Conservation (phyloP, 2,329 filamentous ascomycete species). For the Fusarium concolor region DNA sequence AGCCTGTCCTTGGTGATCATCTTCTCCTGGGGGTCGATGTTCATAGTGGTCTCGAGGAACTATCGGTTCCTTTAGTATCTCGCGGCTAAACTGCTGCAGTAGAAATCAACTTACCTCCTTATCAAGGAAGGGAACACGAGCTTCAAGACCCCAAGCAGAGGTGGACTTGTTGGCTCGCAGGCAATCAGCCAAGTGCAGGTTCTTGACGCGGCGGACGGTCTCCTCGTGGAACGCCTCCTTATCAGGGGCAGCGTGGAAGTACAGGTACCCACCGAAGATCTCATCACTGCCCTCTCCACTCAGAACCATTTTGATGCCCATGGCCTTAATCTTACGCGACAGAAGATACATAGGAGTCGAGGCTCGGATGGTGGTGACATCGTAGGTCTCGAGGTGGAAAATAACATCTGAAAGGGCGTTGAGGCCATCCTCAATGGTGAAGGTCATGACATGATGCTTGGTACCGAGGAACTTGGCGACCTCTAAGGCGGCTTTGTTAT, state of each 20-base stretch:
- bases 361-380: constrained; percentile 97
- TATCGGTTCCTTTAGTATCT: constrained; percentile 50
- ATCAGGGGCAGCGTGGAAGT: constrained; percentile 95
- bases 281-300: constrained; percentile 97
- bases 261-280: constrained; percentile 98
- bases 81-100: not conserved
- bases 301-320: constrained; percentile 99
- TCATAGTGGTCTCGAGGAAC: constrained; percentile 94
- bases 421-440: constrained; percentile 96
- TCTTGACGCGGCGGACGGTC: constrained; percentile 93
- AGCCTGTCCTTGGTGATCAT: constrained; percentile 91
- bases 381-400: constrained; percentile 96
- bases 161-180: constrained; percentile 99
- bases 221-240: constrained; percentile 95
- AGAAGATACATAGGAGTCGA: constrained; percentile 99
- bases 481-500: constrained; percentile 90
- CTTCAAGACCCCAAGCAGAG: constrained; percentile 96
- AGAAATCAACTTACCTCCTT: constrained; percentile 72
- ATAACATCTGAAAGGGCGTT: constrained; percentile 98
- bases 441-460: constrained; percentile 98
- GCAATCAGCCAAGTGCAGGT: constrained; percentile 96
- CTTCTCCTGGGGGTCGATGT: constrained; percentile 94
- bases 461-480: constrained; percentile 97
- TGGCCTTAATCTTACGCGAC: constrained; percentile 98
- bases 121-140: constrained; percentile 96